Percentiles rank a stretch among this genome's conserved stretches.
phyloP scores from a whole-genome alignment of 805 yeast species.

The Starmerella vitae region DNA sequence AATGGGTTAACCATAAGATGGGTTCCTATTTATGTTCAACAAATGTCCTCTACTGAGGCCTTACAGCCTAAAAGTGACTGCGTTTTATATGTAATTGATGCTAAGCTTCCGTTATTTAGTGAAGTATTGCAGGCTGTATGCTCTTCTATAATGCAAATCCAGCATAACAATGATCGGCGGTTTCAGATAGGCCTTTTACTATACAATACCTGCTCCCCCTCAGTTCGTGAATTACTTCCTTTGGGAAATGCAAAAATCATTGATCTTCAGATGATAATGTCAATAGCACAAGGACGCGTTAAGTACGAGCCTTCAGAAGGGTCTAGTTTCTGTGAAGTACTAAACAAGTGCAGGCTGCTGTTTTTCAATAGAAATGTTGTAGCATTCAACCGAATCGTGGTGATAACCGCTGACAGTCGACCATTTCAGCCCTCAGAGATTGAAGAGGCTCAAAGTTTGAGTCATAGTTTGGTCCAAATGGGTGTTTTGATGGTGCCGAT shows the following conservation, averaged over 20 bases:
- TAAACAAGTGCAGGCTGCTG: not conserved
- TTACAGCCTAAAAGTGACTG: constrained; percentile 5
- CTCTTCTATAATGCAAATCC: not conserved
- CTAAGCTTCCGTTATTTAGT: not conserved
- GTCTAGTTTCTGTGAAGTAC: not conserved
- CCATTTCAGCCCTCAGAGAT: not conserved
- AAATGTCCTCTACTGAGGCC: constrained; percentile 5
- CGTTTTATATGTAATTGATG: constrained; percentile 6
- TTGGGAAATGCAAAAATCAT: not conserved
- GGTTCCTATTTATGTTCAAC: too few species aligned
- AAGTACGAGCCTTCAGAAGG: not conserved
- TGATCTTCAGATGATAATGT: not conserved
- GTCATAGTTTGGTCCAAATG: constrained; percentile 1
- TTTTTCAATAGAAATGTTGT: not conserved
- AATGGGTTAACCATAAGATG: too few species aligned
- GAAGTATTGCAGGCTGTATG: not conserved
- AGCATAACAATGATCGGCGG: constrained; percentile 1
- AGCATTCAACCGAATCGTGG: constrained; percentile 1
- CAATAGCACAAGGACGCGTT: not conserved
- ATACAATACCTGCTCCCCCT: not conserved
- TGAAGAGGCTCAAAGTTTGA: not conserved
- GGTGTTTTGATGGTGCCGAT: constrained; percentile 2
- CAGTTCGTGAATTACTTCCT: not conserved
- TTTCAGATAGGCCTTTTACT: constrained; percentile 1
- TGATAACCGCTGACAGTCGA: not conserved